Evolutionary conservation across 495 filamentous ascomycete species (phyloP), one percentile per base, ranked within the genome.

Genomic region (Neurospora tetraspora): DNA sequence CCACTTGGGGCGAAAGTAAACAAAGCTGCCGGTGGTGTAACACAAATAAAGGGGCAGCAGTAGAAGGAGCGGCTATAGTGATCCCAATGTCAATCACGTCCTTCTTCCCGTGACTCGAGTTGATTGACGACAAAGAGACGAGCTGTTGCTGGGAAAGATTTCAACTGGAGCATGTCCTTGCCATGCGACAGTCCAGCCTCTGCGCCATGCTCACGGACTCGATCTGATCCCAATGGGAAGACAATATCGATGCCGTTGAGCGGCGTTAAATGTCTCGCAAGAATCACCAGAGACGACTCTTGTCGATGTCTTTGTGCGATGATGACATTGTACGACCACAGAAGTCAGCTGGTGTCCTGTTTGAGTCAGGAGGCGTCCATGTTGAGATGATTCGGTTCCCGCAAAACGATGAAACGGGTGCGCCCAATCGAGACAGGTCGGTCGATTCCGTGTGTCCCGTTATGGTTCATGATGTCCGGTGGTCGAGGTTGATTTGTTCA

Each of bases 1-100:
- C 70, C 38, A 36, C 1, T 16, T 8, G 31, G 70, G 75, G 59
- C 53, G 61, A 40, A 20, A 53, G 75, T 75, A 71, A 77, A 75
- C 70, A 77, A 68, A 23, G 31, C 36, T 39, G 45, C 43, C 12
- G 38, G 47, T 45, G n/a, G 5, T 37, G 40, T 47, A 5, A 9
- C 27, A 18, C 39, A 18, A 39, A 38, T 9, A 69, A 69, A 73
- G 31, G 65, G 27, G 53, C 23, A 39, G 27, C 23, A n/a, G 20
- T 14, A 10, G 5, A 43, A 61, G 39, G 27, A 34, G 31, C 37
- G 39, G 20, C 2, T 68, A 65, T 42, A 34, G n/a, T 1, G 40
- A 20, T 59, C 47, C 47, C 11, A 16, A 16, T 16, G 1, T 0
- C 3, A 9, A 47, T 47, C n/a, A 47, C n/a, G 1, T 5, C 45